Evolutionary conservation across 306 rosid genomes (phyloP).

Genomic region (Citrullus mucosospermus): DNA sequence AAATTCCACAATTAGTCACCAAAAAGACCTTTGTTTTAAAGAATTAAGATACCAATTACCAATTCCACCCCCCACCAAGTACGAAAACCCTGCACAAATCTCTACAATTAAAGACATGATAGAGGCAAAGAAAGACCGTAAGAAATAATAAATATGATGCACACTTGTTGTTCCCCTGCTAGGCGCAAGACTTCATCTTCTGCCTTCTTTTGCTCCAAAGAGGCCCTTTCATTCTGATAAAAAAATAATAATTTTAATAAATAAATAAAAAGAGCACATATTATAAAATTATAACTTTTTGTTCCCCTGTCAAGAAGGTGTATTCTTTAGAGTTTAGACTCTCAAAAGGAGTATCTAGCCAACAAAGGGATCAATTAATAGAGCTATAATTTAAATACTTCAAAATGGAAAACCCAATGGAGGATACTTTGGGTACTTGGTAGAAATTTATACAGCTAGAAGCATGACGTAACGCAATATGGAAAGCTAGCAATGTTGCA

Average conservation of each 20-base stretch:
- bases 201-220: conserved; percentile 48
- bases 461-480: not conserved
- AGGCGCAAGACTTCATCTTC: conserved; percentile 43
- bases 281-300: not conserved
- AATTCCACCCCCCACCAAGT: not conserved
- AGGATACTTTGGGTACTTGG: not conserved
- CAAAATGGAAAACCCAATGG: not conserved
- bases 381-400: not conserved
- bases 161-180: conserved; percentile 58
- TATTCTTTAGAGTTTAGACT: not conserved
- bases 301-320: not conserved
- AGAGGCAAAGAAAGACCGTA: not conserved
- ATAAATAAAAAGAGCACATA: not conserved
- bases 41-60: not conserved
- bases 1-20: not conserved
- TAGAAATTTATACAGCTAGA: not conserved
- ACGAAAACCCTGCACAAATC: not conserved
- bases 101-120: not conserved
- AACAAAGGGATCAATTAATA: not conserved
- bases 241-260: not conserved
- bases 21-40: not conserved
- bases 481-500: not conserved
- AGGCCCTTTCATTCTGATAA: conserved; percentile 54
- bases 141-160: not conserved
- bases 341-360: not conserved